Evolutionary conservation across 352 stramenopile genomes (phyloP).

Genomic region (Pythium aristosporum): DNA sequence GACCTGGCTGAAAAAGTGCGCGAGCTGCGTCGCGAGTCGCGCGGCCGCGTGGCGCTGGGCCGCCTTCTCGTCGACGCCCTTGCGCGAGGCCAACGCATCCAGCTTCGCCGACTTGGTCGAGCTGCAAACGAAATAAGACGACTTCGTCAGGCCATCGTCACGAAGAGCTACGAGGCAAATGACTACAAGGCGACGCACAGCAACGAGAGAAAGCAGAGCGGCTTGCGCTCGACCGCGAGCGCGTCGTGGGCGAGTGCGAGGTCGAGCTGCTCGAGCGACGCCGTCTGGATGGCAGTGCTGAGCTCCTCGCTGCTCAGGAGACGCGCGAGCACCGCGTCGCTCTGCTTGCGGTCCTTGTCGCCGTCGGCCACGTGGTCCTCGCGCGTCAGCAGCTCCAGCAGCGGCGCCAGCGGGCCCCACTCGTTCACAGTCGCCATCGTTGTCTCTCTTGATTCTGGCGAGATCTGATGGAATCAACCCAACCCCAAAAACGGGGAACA

Average conservation of each 20-base stretch:
- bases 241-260: slow-evolving; percentile 48
- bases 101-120: slow-evolving; percentile 56
- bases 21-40: slow-evolving; percentile 37
- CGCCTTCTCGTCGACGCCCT: slow-evolving; percentile 22
- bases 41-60: slow-evolving; percentile 28
- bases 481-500: background rate
- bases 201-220: slow-evolving; percentile 42
- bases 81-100: slow-evolving; percentile 37
- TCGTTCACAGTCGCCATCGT: background rate
- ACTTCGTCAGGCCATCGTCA: background rate
- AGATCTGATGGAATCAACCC: slow-evolving; percentile 19
- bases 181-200: slow-evolving; percentile 33
- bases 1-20: slow-evolving; percentile 52
- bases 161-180: background rate
- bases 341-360: slow-evolving; percentile 45
- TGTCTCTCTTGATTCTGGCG: background rate
- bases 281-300: slow-evolving; percentile 36
- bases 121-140: slow-evolving; percentile 17
- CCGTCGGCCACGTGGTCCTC: slow-evolving; percentile 39
- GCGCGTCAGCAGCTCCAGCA: slow-evolving; percentile 41
- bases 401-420: slow-evolving; percentile 57
- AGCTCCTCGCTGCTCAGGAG: slow-evolving; percentile 50
- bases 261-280: slow-evolving; percentile 64
- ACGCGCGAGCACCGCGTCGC: slow-evolving; percentile 44
- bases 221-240: slow-evolving; percentile 52